Evolutionary conservation across 1,284 basidiomycete genomes (phyloP).

Genomic region (Mycena citricolor): DNA sequence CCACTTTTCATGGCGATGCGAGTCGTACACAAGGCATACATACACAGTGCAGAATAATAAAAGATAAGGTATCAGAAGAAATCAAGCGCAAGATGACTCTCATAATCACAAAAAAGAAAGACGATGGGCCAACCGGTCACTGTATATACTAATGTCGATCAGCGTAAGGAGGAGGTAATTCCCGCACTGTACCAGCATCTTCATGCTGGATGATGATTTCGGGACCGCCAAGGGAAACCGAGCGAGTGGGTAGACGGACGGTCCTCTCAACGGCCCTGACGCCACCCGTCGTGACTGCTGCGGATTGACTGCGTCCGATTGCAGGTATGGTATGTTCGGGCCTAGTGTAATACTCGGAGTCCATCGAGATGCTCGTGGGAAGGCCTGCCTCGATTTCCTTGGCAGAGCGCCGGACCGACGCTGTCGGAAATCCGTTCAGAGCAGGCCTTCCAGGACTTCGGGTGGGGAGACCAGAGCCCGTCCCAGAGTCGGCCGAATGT

Average conservation of each 20-base stretch:
- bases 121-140: too few relatives aligned
- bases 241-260: constrained; percentile 15
- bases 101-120: too few relatives aligned
- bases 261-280: too few relatives aligned
- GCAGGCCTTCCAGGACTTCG: neutral
- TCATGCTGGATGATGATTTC: constrained; percentile 24
- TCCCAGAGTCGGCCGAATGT: neutral
- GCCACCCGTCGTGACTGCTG: too few relatives aligned
- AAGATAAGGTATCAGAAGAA: too few relatives aligned
- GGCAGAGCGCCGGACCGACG: constrained; percentile 22
- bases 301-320: too few relatives aligned
- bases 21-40: too few relatives aligned
- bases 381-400: constrained; percentile 24
- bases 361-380: constrained; percentile 5
- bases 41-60: too few relatives aligned
- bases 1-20: too few relatives aligned
- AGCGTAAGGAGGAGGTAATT: constrained; percentile 24
- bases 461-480: neutral
- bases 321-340: too few relatives aligned
- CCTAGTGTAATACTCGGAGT: constrained; percentile 18
- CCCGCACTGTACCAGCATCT: constrained; percentile 23
- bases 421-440: constrained; percentile 20
- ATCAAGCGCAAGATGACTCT: too few relatives aligned
- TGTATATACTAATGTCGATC: too few relatives aligned
- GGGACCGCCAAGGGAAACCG: constrained; percentile 13